phyloP scores from a whole-genome alignment of 2,329 filamentous ascomycete species.

The Aureobasidium melanogenum region DNA sequence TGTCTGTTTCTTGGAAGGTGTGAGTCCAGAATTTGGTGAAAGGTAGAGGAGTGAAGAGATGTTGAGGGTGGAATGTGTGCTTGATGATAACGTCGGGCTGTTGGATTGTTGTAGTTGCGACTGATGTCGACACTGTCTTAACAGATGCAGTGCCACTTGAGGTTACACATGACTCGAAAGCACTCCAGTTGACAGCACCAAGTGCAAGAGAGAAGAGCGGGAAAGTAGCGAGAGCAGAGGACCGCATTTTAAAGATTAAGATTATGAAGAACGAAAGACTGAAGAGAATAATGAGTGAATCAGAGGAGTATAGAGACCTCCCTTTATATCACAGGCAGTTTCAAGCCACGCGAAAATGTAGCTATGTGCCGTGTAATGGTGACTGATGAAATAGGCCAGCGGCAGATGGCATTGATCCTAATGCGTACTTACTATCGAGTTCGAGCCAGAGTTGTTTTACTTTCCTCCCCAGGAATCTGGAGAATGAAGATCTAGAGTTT shows the following conservation, averaged over 20 bases:
- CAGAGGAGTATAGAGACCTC: not conserved
- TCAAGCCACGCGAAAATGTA: not conserved
- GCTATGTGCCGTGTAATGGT: not conserved
- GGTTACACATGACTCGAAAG: conserved; percentile 7
- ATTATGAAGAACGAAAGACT: not conserved
- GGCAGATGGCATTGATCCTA: not conserved
- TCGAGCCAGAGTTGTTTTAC: not conserved
- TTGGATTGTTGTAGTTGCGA: not conserved
- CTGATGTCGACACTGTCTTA: not conserved
- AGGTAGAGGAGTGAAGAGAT: not conserved
- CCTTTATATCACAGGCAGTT: not conserved
- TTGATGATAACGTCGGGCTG: conserved; percentile 2
- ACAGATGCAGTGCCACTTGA: not conserved
- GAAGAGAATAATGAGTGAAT: not conserved
- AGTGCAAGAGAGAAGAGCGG: conserved; percentile 7
- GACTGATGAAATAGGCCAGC: not conserved
- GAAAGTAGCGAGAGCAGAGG: not conserved
- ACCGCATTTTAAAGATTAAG: not conserved
- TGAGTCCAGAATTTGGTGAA: conserved; percentile 4
- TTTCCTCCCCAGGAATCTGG: not conserved
- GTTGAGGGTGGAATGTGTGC: conserved; percentile 5
- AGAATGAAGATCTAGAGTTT: not conserved
- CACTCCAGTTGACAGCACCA: conserved; percentile 6
- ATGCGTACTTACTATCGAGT: not conserved
- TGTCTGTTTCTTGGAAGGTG: conserved; percentile 1